Evolutionary conservation across 2,329 filamentous ascomycete species (phyloP).

Genomic region (Neoarthrinium moseri): DNA sequence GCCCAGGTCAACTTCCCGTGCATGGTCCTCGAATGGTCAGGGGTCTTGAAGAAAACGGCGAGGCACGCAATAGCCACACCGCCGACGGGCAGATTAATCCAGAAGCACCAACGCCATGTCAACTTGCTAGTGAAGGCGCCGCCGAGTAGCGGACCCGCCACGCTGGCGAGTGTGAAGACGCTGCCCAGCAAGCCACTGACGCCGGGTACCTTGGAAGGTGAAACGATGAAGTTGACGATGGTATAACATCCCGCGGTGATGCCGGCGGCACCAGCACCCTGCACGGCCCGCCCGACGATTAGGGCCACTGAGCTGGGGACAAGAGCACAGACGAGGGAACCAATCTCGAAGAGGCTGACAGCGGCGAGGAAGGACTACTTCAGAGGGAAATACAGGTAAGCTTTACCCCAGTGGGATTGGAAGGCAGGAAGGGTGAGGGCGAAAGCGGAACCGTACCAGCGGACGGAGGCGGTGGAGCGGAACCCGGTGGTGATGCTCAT

Average conservation of each 20-base stretch:
- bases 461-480: background rate
- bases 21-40: constrained; percentile 12
- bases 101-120: constrained; percentile 31
- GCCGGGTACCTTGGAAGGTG: constrained; percentile 34
- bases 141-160: constrained; percentile 22
- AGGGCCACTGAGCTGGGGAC: constrained; percentile 31
- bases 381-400: background rate
- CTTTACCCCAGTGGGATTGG: constrained; percentile 1
- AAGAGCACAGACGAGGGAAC: constrained; percentile 2
- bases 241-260: constrained; percentile 30
- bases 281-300: constrained; percentile 36
- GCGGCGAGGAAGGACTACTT: background rate
- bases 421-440: constrained; percentile 3
- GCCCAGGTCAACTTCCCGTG: background rate
- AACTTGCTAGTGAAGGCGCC: constrained; percentile 26
- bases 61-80: constrained; percentile 15
- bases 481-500: constrained; percentile 9
- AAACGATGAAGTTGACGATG: constrained; percentile 28
- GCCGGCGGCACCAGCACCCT: constrained; percentile 34
- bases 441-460: constrained; percentile 10
- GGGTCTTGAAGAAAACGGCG: constrained; percentile 23
- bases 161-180: constrained; percentile 35
- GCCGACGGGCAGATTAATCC: constrained; percentile 22
- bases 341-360: constrained; percentile 3
- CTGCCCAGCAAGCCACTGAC: constrained; percentile 34